Base-by-base conservation (phyloP, 306 rosid species). In the Dalbergia cochinchinensis region DNA sequence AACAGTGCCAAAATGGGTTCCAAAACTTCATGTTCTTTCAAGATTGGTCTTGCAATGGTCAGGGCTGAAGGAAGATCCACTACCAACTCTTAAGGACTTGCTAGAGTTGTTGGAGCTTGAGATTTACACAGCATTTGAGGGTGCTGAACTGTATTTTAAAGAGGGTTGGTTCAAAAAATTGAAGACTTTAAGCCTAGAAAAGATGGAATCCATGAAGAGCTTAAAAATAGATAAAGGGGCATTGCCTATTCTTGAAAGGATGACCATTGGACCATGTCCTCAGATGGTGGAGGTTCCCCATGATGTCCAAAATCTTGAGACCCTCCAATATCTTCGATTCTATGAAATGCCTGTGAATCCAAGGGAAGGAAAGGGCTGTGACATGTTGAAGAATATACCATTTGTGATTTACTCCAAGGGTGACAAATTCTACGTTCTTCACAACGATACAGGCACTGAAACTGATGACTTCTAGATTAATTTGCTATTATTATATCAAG, bases 21-120 rank as follows among this genome's bases (percentile, higher is more conserved):
- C 39, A 54, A 34, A 37, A 19, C 65, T 72, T 55, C 9, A 55
- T 10, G 10, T 11, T 54, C 15, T 72, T 20, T 62, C 26, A 3
- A 31, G 11, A 22, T 3, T 55, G 19, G 3, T 3, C 34, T 33
- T 72, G 34, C 2, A 1, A 15, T 72, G 65, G 65, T 72, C 77
- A 35, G 26, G 64, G 13, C 61, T 54, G 19, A 37, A 1, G 31
- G 65, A 72, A 20, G 48, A 78, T 54, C 63, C 66, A 41, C 39
- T 78, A 5, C 16, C 39, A 20, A 1, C 18, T 45, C 58, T 68
- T 19, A 45, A 78, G 12, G 60, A 78, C 63, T 34, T 78, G 19
- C 20, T 63, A 10, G 45, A 55, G 8, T 42, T 78, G 34, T 20
- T 57, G 47, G 15, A 35, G 35, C 64, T 76, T 2, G 11, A 11